phyloP scores from a whole-genome alignment of 2,329 filamentous ascomycete genomes.

The Esteya vermicola region DNA sequence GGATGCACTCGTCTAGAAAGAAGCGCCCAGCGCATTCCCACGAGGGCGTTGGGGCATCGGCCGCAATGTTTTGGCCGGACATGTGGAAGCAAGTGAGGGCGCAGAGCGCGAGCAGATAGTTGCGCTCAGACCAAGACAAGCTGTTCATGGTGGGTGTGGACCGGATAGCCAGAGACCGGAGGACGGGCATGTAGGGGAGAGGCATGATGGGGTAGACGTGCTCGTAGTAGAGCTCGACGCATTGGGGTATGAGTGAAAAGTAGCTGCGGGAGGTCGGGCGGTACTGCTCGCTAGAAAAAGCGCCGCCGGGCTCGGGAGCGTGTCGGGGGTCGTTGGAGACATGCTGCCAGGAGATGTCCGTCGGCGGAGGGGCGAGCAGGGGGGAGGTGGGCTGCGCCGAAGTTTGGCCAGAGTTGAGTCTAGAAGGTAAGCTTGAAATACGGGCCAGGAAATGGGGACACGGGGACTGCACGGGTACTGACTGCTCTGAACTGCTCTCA shows the following conservation, averaged over 20 bases:
- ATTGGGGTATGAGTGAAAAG: constrained; percentile 34
- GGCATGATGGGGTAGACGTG: constrained; percentile 52
- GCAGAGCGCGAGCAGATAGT: constrained; percentile 41
- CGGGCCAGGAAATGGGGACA: neutral
- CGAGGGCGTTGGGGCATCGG: constrained; percentile 22
- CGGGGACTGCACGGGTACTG: neutral
- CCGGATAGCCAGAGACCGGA: constrained; percentile 33
- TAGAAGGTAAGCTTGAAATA: neutral
- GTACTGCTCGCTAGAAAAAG: constrained; percentile 27
- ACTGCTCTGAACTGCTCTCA: constrained; percentile 21
- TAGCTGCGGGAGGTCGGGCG: constrained; percentile 25
- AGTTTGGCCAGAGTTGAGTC: constrained; percentile 4
- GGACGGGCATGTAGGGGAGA: constrained; percentile 40
- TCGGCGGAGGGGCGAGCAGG: constrained; percentile 8
- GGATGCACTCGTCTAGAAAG: constrained; percentile 43
- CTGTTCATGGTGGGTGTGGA: constrained; percentile 20
- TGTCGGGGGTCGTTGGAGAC: constrained; percentile 17
- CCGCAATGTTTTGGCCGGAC: constrained; percentile 26
- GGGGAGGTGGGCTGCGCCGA: constrained; percentile 13
- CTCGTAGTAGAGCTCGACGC: constrained; percentile 46
- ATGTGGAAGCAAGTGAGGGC: constrained; percentile 37
- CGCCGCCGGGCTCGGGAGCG: constrained; percentile 21
- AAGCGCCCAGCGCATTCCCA: constrained; percentile 38
- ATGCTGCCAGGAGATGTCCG: constrained; percentile 17
- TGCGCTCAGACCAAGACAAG: constrained; percentile 24